Conservation (phyloP, 2,329 filamentous ascomycete species). For the Trichoderma afroharzianum region DNA sequence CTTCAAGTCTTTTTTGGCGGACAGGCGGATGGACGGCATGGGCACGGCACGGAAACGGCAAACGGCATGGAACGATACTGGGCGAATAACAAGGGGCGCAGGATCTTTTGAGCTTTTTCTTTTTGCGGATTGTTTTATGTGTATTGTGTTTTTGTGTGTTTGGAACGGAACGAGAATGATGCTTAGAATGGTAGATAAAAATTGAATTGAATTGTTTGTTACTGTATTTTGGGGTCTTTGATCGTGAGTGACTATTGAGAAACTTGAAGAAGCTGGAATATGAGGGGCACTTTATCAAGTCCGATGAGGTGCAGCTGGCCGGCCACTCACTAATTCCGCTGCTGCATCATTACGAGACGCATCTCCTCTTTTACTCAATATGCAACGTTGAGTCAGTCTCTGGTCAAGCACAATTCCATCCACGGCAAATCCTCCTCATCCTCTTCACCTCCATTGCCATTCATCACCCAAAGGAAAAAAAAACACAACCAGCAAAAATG, state of each 20-base stretch:
- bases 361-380: background rate
- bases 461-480: background rate
- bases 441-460: background rate
- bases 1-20: constrained; percentile 15
- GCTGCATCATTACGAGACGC: background rate
- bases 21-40: background rate
- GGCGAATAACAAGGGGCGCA: background rate
- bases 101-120: background rate
- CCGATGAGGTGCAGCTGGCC: background rate
- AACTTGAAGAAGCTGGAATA: background rate
- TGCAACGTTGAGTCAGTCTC: background rate
- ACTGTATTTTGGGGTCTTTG: background rate
- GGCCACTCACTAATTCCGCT: background rate
- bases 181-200: constrained; percentile 30
- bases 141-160: constrained; percentile 15
- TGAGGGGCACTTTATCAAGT: background rate
- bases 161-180: constrained; percentile 12
- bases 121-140: background rate
- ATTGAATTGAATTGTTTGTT: constrained; percentile 1
- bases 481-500: constrained; percentile 26
- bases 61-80: background rate
- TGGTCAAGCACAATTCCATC: background rate
- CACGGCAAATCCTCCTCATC: background rate
- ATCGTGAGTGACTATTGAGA: background rate
- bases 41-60: background rate